Evolutionary conservation across 2,329 filamentous ascomycete species (phyloP).

Genomic region (Ascochyta viciae-villosae): DNA sequence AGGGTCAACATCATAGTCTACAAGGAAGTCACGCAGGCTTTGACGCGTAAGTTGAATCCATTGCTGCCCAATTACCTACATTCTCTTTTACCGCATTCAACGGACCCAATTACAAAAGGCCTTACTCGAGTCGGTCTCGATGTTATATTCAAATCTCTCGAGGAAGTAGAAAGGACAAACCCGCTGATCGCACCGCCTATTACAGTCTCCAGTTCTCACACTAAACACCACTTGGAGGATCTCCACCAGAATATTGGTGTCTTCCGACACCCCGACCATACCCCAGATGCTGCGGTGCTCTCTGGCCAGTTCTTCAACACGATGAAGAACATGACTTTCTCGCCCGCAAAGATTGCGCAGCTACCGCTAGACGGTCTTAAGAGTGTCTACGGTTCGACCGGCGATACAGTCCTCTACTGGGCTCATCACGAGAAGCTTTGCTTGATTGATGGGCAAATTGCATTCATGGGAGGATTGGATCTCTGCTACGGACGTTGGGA

Average conservation of each 20-base stretch:
- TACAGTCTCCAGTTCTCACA: constrained; percentile 72
- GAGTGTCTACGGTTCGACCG: constrained; percentile 79
- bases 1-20: constrained; percentile 88
- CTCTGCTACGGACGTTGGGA: constrained; percentile 88
- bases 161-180: constrained; percentile 54
- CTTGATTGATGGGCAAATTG: constrained; percentile 76
- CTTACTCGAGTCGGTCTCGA: constrained; percentile 52
- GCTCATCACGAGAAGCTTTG: constrained; percentile 93
- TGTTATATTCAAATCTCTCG: constrained; percentile 54
- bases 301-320: constrained; percentile 63
- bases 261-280: constrained; percentile 89
- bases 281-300: constrained; percentile 74
- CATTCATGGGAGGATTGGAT: constrained; percentile 92
- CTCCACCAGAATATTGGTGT: constrained; percentile 86
- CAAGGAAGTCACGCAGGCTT: constrained; percentile 80
- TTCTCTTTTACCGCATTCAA: constrained; percentile 51
- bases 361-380: constrained; percentile 77
- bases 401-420: constrained; percentile 87
- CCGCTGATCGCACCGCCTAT: constrained; percentile 54
- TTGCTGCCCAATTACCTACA: constrained; percentile 53
- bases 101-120: constrained; percentile 50
- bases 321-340: constrained; percentile 64
- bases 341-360: constrained; percentile 64
- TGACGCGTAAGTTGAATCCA: constrained; percentile 72
- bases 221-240: constrained; percentile 77